Base-by-base conservation (phyloP, 257 asterid genomes). In the Dorcoceras hygrometricum region DNA sequence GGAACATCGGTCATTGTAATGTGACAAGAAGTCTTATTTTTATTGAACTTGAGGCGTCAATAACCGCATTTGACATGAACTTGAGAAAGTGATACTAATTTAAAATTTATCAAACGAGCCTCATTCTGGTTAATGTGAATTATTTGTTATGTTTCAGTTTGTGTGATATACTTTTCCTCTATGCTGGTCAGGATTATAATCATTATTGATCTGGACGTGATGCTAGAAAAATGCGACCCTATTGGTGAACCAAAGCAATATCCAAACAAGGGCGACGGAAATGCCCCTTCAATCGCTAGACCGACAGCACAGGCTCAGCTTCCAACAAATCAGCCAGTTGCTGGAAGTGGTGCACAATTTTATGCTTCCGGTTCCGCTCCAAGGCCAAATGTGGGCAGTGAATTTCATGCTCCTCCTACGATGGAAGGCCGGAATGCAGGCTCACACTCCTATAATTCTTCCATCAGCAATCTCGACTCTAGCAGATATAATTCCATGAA, bases 111-210 rank as follows among this genome's bases (percentile, higher is more conserved):
- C n/a, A 34, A 26, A 50, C 24, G 26, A 24, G 11, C 36, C 58
- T 64, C 46, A 23, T 53, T 57, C 20, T n/a, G 16, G 23, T 8
- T 62, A 18, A 18, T 59, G 29, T 61, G 46, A 60, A 24, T 55
- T 28, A 0, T 20, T 66, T 71, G 39, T 24, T 23, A 43, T 61
- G 51, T 29, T 53, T 58, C 20, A 46, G 20, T 57, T 61, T 67
- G 50, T 65, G 26, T 34, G 66, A 63, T 66, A 36, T 32, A 51
- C 23, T 29, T 34, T 63, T 61, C n/a, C 26, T 18, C 57, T 81
- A 36, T 19, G 24, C 25, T 62, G 70, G 80, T 48, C 97, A 94
- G 99, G 87, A 90, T 94, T 60, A 76, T 87, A 74, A 94, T 94
- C 59, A 80, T 90, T 72, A 62, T 87, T 64, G 86, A 87, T 61